Evolutionary conservation across 1,284 basidiomycete genomes (phyloP).

Genomic region (Heterobasidion irregulare): DNA sequence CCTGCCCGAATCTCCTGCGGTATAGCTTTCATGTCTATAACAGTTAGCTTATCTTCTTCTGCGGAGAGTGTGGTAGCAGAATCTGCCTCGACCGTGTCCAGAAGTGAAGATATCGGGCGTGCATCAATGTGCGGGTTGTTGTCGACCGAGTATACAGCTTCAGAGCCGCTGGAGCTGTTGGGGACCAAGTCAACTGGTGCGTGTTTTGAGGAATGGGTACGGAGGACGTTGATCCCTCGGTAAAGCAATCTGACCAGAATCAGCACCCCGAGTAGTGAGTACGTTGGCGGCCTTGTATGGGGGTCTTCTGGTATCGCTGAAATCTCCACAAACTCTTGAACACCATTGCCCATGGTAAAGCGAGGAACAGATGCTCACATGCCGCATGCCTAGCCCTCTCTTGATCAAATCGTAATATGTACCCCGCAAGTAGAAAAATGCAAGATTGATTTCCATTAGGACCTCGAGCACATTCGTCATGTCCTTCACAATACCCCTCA

Average conservation of each 20-base stretch:
- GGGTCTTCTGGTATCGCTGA: conserved; percentile 66
- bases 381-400: conserved; percentile 63
- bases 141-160: conserved; percentile 9
- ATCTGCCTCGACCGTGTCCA: conserved; percentile 46
- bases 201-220: conserved; percentile 15
- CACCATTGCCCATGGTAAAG: background rate
- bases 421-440: conserved; percentile 75
- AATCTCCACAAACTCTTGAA: conserved; percentile 35
- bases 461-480: conserved; percentile 40
- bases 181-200: conserved; percentile 11
- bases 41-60: conserved; percentile 61
- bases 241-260: conserved; percentile 64
- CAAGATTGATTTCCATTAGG: conserved; percentile 68
- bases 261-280: conserved; percentile 77
- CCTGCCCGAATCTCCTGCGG: conserved; percentile 44
- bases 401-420: conserved; percentile 72
- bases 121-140: conserved; percentile 59
- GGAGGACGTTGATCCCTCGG: conserved; percentile 42
- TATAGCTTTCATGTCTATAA: conserved; percentile 49
- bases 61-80: conserved; percentile 43
- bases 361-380: conserved; percentile 46
- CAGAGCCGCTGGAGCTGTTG: background rate
- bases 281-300: conserved; percentile 70
- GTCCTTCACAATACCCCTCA: conserved; percentile 33
- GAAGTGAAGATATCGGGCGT: conserved; percentile 48